Base-by-base conservation (phyloP, 768 basidiomycete species). In the Leucosporidium yakuticum region DNA sequence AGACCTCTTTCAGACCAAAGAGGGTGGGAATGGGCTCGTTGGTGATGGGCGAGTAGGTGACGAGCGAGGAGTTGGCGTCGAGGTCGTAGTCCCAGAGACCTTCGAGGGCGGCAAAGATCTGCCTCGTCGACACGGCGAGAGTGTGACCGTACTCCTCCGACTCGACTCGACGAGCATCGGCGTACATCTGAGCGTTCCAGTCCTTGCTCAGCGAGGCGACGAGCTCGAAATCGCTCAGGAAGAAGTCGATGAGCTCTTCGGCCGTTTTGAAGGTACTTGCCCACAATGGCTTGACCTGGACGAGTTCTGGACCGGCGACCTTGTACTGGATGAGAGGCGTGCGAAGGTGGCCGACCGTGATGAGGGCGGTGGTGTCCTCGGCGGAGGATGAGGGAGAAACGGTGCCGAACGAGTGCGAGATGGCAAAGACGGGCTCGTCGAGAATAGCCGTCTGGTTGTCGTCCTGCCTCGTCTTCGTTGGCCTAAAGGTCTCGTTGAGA, bases 351-450 rank as follows among this genome's bases (percentile, higher is more conserved):
- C 69, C 69, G 53, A 70, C 64, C 12, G 65, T 55, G 59, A 70
- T 23, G 34, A 70, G 65, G 51, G 63, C 62, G 25, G 57, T 21
- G 20, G 64, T 62, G 23, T 29, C 23, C 4, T 32, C 31, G 49
- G 36, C 27, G 20, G 58, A 44, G 15, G 53, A 56, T 29, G 53
- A n/a, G 29, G 69, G 47, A 1, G 25, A 31, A 48, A 70, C 47
- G 27, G 19, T 34, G 17, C 62, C 58, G 39, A 70, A 67, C 25
- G 58, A 34, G 54, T 70, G 69, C 12, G 62, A 27, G 54, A 70
- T 44, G 11, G 69, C 69, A 53, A 70, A 67, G 53, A 70, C 69
- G 48, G 69, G 69, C 49, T 70, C 69, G 54, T 70, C 65, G 31
- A 58, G 32, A 17, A 67, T 44, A 11, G 4, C 17, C 17, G 56